Base-by-base conservation (phyloP, 768 basidiomycete species). In the Lactarius evosmus region DNA sequence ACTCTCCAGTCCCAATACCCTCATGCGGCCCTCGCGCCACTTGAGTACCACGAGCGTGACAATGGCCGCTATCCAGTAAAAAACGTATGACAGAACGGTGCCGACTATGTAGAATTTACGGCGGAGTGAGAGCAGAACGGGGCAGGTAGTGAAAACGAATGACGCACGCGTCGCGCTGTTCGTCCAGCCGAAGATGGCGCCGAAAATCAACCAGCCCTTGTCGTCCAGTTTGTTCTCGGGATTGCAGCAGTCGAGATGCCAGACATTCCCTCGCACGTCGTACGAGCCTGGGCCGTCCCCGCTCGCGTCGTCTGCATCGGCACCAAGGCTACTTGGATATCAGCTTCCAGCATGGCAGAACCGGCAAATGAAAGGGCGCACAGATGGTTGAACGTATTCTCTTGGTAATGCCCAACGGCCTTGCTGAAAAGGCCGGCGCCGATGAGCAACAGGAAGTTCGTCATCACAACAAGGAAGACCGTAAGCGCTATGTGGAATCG, bases 341-440 rank as follows among this genome's bases (percentile, higher is more conserved):
- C 30, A 65, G 58, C 25, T 14, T 34, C 33, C 41, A n/a, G 32
- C 11, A 29, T 16, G 46, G 41, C n/a, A 59, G 30, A 22, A 58
- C 27, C 14, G 32, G 8, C 7, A 27, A 41, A 62, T 34, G 41
- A 44, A 60, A 38, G 19, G 19, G 70, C 75, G 40, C 49, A 78
- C 74, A 91, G 75, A 0, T 71, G 68, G 68, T 86, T 83, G 78
- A 85, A 95, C 9, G 76, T 77, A 70, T 95, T 78, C 69, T 77
- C 74, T 73, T 98, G 77, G 78, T 93, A 93, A 36, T 82, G 76
- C 69, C 86, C 85, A 25, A 93, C 79, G 4, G 87, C 81, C 75
- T 85, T 90, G 69, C 87, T 89, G 78, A 96, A 94, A 30, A 99
- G 83, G 17, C 96, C 96, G 0, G 96, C 88, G 30, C 96, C 96